These are phyloP conservation scores for Amylocarpus encephaloides DNA, from an alignment of 2,329 filamentous ascomycete species.

Conservation along the genomic window DNA sequence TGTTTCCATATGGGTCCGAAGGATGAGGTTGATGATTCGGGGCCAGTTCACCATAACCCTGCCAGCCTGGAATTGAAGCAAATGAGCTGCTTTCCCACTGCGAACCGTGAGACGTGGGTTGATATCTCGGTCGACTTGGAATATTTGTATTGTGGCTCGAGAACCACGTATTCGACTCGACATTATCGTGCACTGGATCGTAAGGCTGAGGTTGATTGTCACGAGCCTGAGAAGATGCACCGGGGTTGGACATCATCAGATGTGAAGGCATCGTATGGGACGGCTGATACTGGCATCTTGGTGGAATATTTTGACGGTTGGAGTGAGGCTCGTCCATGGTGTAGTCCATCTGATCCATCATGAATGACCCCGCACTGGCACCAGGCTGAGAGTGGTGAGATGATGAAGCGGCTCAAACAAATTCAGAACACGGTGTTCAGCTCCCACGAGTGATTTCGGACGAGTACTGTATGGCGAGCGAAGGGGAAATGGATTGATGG, in stretches of 20 bases:
- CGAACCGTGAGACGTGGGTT: slow-evolving; percentile 3
- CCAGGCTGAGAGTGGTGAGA: background rate
- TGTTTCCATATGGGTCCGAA: slow-evolving; percentile 3
- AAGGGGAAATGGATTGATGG: no score
- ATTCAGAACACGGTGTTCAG: no score
- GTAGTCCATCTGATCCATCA: slow-evolving; percentile 26
- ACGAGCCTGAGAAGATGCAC: slow-evolving; percentile 10
- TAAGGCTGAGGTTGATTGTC: slow-evolving; percentile 21
- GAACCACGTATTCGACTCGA: slow-evolving; percentile 9
- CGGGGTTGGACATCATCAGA: background rate
- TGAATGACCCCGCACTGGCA: slow-evolving; percentile 11
- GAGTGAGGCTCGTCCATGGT: slow-evolving; percentile 18
- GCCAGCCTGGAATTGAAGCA: slow-evolving; percentile 9
- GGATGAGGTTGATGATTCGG: slow-evolving; percentile 1
- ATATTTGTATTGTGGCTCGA: slow-evolving; percentile 9
- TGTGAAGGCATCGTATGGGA: background rate
- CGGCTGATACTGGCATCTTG: slow-evolving; percentile 18
- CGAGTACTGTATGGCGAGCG: no score
- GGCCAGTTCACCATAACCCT: slow-evolving; percentile 12
- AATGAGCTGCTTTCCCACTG: slow-evolving; percentile 10
- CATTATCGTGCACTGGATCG: slow-evolving; percentile 23
- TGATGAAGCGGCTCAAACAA: background rate
- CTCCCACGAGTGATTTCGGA: no score
- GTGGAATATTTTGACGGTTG: slow-evolving; percentile 5
- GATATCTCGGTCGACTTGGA: slow-evolving; percentile 8